These are phyloP conservation scores for Mycotypha africana DNA, from an alignment of 371 early-diverging fungal genomes.

Conservation along the genomic window DNA sequence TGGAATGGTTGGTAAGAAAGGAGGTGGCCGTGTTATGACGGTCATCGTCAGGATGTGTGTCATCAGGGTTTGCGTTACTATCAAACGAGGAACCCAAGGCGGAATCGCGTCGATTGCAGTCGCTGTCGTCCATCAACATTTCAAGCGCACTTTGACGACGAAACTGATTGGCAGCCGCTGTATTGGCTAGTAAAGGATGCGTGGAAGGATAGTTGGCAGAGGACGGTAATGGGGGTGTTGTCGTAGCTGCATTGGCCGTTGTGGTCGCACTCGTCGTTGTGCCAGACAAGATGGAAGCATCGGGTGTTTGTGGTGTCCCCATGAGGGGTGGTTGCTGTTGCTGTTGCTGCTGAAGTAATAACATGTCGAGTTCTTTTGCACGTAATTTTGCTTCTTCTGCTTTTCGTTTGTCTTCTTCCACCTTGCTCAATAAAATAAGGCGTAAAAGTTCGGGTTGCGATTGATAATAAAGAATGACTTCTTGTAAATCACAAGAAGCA, in stretches of 20 bases:
- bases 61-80: constrained; percentile 20
- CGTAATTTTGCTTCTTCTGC: constrained; percentile 43
- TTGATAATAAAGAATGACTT: constrained; percentile 47
- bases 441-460: constrained; percentile 56
- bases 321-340: constrained; percentile 6
- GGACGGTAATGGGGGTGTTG: not conserved
- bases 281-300: constrained; percentile 1
- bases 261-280: not conserved
- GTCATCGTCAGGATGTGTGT: constrained; percentile 2
- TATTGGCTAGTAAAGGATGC: not conserved
- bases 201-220: not conserved
- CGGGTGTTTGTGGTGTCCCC: constrained; percentile 8
- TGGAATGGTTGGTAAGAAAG: not conserved
- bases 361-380: constrained; percentile 37
- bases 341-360: constrained; percentile 32
- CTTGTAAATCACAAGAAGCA: constrained; percentile 42
- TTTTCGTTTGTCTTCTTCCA: constrained; percentile 60
- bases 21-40: constrained; percentile 6
- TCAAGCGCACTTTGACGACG: constrained; percentile 16
- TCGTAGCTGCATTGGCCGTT: not conserved
- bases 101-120: constrained; percentile 18
- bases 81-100: constrained; percentile 22
- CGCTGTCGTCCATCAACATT: constrained; percentile 11
- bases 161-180: constrained; percentile 9
- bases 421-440: constrained; percentile 55